phyloP scores from a whole-genome alignment of 1,139 yeast species.

The Suhomyces bribrorum region DNA sequence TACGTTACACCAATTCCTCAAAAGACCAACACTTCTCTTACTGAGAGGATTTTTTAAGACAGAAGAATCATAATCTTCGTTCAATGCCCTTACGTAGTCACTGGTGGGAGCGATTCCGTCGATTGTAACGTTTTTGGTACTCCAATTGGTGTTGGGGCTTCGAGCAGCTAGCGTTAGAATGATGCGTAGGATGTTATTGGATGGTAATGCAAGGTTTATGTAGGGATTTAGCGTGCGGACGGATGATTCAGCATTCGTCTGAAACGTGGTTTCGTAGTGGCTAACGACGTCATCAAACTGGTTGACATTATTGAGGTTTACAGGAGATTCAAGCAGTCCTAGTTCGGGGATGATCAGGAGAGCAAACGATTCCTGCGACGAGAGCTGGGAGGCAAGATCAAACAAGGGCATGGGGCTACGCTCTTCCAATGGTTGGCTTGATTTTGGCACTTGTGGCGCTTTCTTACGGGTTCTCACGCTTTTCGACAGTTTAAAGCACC shows the following conservation, averaged over 20 bases:
- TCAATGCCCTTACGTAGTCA: constrained; percentile 21
- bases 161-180: constrained; percentile 36
- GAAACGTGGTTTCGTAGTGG: constrained; percentile 26
- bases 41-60: constrained; percentile 24
- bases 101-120: constrained; percentile 24
- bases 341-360: constrained; percentile 31
- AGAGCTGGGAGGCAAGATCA: constrained; percentile 9
- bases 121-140: constrained; percentile 17
- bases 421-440: neutral
- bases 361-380: constrained; percentile 22
- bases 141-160: constrained; percentile 29
- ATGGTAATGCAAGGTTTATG: constrained; percentile 21
- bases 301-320: constrained; percentile 28
- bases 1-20: constrained; percentile 17
- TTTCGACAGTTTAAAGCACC: too few species aligned
- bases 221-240: neutral
- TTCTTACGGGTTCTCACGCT: too few species aligned
- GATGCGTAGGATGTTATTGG: constrained; percentile 28
- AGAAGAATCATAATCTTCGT: constrained; percentile 22
- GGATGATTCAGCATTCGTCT: constrained; percentile 8
- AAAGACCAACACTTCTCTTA: constrained; percentile 22
- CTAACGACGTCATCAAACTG: constrained; percentile 35
- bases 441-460: too few species aligned
- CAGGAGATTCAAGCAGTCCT: constrained; percentile 13
- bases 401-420: constrained; percentile 8